Percentiles rank a stretch among this genome's conserved stretches.
phyloP scores from a whole-genome alignment of 1,284 basidiomycete genomes.

The Laetiporus sulphureus region DNA sequence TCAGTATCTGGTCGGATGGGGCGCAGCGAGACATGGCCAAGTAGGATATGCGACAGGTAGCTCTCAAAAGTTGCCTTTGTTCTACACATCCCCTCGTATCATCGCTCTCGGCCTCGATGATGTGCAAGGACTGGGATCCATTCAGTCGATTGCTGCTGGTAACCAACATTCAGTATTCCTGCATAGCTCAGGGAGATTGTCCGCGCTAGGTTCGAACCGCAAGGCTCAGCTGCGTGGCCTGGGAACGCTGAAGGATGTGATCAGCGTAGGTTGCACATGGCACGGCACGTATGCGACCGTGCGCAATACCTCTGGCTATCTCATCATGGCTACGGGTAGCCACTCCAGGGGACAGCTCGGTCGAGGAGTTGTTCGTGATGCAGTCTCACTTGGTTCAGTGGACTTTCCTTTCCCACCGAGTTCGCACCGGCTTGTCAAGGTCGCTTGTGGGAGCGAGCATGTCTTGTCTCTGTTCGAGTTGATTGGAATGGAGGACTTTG shows the following conservation, averaged over 20 bases:
- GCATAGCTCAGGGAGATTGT: conserved; percentile 39
- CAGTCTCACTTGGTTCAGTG: conserved; percentile 19
- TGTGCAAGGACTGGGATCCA: too few species aligned
- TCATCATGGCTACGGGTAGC: conserved; percentile 48
- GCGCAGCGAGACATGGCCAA: conserved; percentile 75
- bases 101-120: conserved; percentile 19
- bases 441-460: conserved; percentile 80
- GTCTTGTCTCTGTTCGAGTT: conserved; percentile 36
- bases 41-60: conserved; percentile 37
- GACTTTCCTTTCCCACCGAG: conserved; percentile 29
- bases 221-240: conserved; percentile 60
- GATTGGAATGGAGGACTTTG: neutral
- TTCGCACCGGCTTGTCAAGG: conserved; percentile 17
- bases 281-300: conserved; percentile 65
- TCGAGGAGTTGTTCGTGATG: conserved; percentile 17
- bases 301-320: conserved; percentile 11
- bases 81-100: conserved; percentile 30
- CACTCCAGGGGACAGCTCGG: conserved; percentile 72
- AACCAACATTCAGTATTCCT: conserved; percentile 66
- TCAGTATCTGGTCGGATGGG: conserved; percentile 68
- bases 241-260: conserved; percentile 21
- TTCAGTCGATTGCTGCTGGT: conserved; percentile 48
- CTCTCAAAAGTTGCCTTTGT: conserved; percentile 20
- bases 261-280: conserved; percentile 67
- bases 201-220: conserved; percentile 57